phyloP scores from a whole-genome alignment of 495 filamentous ascomycete species.

The Corynascus novoguineensis region DNA sequence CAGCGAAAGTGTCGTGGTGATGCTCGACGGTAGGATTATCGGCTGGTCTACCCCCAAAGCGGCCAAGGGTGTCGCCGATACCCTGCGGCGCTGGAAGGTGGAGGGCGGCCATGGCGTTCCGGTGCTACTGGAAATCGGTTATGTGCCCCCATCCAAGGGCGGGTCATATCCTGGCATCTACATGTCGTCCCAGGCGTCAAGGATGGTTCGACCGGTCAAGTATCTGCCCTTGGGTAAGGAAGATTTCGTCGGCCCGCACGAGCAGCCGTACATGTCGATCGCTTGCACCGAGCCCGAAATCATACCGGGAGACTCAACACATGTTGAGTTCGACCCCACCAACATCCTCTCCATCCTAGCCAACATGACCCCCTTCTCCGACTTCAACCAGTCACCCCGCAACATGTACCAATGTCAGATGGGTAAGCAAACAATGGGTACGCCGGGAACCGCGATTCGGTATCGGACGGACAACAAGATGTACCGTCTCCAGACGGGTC shows the following conservation, averaged over 20 bases:
- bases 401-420: slow-evolving; percentile 99
- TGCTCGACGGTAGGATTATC: slow-evolving; percentile 82
- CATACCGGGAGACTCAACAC: slow-evolving; percentile 77
- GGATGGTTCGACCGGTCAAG: slow-evolving; percentile 89
- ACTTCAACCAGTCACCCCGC: slow-evolving; percentile 97
- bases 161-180: slow-evolving; percentile 95
- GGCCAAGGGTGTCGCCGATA: slow-evolving; percentile 71
- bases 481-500: slow-evolving; percentile 90
- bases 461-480: slow-evolving; percentile 96
- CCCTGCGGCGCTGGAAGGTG: slow-evolving; percentile 92
- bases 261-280: slow-evolving; percentile 98
- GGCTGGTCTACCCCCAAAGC: slow-evolving; percentile 85
- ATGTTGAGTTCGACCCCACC: slow-evolving; percentile 91
- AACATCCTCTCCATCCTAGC: slow-evolving; percentile 97
- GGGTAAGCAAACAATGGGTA: slow-evolving; percentile 99
- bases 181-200: slow-evolving; percentile 75
- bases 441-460: slow-evolving; percentile 76
- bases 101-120: slow-evolving; percentile 81
- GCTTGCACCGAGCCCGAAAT: slow-evolving; percentile 81
- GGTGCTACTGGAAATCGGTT: slow-evolving; percentile 80
- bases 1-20: slow-evolving; percentile 76
- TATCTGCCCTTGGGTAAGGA: slow-evolving; percentile 78
- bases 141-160: slow-evolving; percentile 75
- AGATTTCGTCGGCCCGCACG: slow-evolving; percentile 86
- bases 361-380: slow-evolving; percentile 98